These are phyloP conservation scores for Tricholoma terreum DNA, from an alignment of 768 basidiomycete genomes.

Conservation along the genomic window DNA sequence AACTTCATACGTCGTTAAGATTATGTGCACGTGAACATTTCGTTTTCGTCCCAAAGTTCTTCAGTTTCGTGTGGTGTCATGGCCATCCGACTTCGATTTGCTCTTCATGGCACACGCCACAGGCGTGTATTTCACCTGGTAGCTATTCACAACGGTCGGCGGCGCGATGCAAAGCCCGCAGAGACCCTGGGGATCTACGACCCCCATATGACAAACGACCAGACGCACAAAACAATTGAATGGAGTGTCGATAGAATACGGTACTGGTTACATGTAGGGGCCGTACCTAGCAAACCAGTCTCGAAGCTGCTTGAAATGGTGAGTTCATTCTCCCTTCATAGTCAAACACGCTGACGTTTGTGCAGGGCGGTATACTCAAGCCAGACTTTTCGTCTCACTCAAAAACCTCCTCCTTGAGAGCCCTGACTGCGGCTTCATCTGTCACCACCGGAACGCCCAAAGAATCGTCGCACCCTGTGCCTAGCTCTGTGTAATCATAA, in stretches of 20 bases:
- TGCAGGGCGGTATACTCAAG: constrained; percentile 60
- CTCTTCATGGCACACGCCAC: constrained; percentile 76
- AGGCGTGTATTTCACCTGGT: constrained; percentile 82
- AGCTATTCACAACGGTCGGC: constrained; percentile 66
- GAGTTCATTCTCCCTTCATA: constrained; percentile 27
- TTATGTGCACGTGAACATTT: background rate
- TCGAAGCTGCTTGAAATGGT: constrained; percentile 78
- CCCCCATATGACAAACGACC: constrained; percentile 53
- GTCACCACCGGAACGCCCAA: background rate
- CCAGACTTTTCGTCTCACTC: constrained; percentile 56
- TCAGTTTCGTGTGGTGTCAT: constrained; percentile 38
- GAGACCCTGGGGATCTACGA: constrained; percentile 86
- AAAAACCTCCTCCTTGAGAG: constrained; percentile 21
- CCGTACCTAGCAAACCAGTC: constrained; percentile 75
- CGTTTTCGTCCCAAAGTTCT: background rate
- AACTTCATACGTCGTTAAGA: background rate
- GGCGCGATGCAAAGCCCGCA: constrained; percentile 81
- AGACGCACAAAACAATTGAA: constrained; percentile 67
- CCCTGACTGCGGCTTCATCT: background rate
- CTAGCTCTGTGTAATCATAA: background rate
- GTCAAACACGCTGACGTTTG: background rate
- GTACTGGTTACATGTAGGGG: constrained; percentile 87
- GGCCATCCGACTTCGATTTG: constrained; percentile 83
- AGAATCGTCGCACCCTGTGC: background rate
- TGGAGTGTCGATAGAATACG: constrained; percentile 91